Evolutionary conservation across 129 eudicot species (phyloP), one percentile per base, ranked within the genome.

Genomic region (Silybum marianum): DNA sequence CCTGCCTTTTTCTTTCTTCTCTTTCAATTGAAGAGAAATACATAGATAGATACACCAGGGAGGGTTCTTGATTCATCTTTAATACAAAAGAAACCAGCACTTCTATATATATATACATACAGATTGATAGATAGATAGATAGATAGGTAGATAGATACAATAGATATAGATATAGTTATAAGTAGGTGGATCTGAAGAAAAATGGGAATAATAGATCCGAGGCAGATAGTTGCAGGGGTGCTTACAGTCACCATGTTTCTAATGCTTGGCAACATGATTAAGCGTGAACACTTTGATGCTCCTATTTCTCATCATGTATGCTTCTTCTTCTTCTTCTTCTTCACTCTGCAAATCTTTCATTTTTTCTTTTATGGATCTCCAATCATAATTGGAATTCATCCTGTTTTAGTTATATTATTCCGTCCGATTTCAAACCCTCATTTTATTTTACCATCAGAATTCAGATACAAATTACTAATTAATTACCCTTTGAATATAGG

Each of bases 231-330:
- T 75, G 99, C 99, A 25, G 98, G 95, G 23, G 85, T 96, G 2
- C 87, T 96, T 30, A 96, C 99, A n/a, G 36, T 91, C 21, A 88
- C 99, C 28, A 96, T 96, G 99, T 96, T 96, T 80, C 85, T 92
- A n/a, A 96, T 93, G 98, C 98, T 96, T 44, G 99, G 92, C 2
- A 73, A 93, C 83, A 96, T 96, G 99, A 84, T 96, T 65, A 93
- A 93, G 80, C 87, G 95, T n/a, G 91, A 96, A 69, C 99, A 96
- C 82, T 91, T 91, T 67, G 92, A 90, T 75, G 46, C 96, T 82
- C 74, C 84, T 16, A 39, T 75, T 80, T 78, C 95, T 76, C 72
- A 74, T 76, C 89, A 80, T 32, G 97, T 91, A 88, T 25, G 71
- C 65, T 10, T n/a, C n/a, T n/a, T n/a, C n/a, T n/a, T n/a, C 10